Base-by-base conservation (phyloP, 208 protist species). In the Phytomonas francai region DNA sequence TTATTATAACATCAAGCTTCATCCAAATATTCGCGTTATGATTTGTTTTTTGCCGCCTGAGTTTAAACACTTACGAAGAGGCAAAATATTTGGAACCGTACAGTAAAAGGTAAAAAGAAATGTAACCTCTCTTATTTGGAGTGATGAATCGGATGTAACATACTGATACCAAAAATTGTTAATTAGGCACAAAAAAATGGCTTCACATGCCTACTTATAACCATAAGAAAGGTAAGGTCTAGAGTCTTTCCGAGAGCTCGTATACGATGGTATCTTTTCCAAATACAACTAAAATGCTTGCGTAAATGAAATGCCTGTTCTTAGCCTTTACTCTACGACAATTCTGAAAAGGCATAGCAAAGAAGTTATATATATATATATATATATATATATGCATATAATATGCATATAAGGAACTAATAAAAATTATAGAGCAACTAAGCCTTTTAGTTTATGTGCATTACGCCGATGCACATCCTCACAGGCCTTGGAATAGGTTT, bases 391-490 rank as follows among this genome's bases (percentile, higher is more conserved):
- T 49, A 9, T 49, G 16, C 16, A 49, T 49, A 49, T 36, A 36
- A 11, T 36, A 36, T 36, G 3, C 33, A 3, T 36, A 49, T 49
- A 9, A 49, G 12, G 39, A 49, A 39, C 6, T 12, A 9, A 39
- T 39, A 39, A 9, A 39, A 39, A 5, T 79, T 67, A 94, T 3
- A 96, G 65, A 63, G 89, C 92, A 59, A 90, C 68, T 16, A 80
- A 70, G 14, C 91, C 88, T 2, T 79, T 77, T 22, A 96, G 70
- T 70, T 98, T 98, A 71, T 98, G 95, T 0, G 80, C 79, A 73
- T 98, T 98, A 59, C 91, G 82, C 32, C 81, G 79, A 72, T 98
- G 93, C 8, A 97, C 89, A 0, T 72, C 71, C 70, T 94, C 87
- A 65, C 92, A 94, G 16, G 80, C 77, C 31, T 54, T 67, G 0